phyloP scores from a whole-genome alignment of 768 basidiomycete genomes.

The Rhodotorula toruloides region DNA sequence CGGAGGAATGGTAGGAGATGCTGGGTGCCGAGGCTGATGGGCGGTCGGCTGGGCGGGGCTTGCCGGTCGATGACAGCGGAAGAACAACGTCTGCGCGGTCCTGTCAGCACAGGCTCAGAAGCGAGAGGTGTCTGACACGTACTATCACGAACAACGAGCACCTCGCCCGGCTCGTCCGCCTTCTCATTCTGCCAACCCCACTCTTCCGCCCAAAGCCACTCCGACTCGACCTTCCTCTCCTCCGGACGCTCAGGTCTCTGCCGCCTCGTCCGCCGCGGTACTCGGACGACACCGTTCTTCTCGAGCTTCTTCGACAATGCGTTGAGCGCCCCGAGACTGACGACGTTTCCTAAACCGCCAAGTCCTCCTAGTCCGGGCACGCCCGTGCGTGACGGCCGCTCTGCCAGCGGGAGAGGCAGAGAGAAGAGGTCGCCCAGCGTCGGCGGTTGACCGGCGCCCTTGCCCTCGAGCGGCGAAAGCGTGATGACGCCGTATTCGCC shows the following conservation, averaged over 20 bases:
- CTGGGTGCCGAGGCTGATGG: not conserved
- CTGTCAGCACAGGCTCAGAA: not conserved
- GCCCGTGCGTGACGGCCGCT: not conserved
- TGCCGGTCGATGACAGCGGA: slow-evolving; percentile 61
- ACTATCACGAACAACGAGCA: slow-evolving; percentile 75
- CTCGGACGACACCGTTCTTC: slow-evolving; percentile 33
- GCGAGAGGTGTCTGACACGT: slow-evolving; percentile 44
- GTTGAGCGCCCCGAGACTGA: slow-evolving; percentile 17
- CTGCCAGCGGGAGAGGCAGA: slow-evolving; percentile 9
- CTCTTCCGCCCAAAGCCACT: slow-evolving; percentile 34
- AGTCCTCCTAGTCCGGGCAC: not conserved
- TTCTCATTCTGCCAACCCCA: slow-evolving; percentile 55
- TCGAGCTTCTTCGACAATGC: slow-evolving; percentile 31
- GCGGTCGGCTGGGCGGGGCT: slow-evolving; percentile 50
- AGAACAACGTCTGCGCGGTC: slow-evolving; percentile 59
- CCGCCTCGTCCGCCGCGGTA: slow-evolving; percentile 2
- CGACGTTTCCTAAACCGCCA: slow-evolving; percentile 15
- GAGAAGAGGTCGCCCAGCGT: slow-evolving; percentile 45
- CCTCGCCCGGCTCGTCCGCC: slow-evolving; percentile 56
- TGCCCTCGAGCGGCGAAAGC: slow-evolving; percentile 62
- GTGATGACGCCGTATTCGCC: slow-evolving; percentile 58
- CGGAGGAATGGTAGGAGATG: slow-evolving; percentile 71
- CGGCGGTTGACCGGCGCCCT: slow-evolving; percentile 48
- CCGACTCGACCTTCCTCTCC: not conserved
- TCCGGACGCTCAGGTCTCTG: not conserved